Evolutionary conservation across 2,329 filamentous ascomycete species (phyloP).

Genomic region (Trichoderma guizhouense): DNA sequence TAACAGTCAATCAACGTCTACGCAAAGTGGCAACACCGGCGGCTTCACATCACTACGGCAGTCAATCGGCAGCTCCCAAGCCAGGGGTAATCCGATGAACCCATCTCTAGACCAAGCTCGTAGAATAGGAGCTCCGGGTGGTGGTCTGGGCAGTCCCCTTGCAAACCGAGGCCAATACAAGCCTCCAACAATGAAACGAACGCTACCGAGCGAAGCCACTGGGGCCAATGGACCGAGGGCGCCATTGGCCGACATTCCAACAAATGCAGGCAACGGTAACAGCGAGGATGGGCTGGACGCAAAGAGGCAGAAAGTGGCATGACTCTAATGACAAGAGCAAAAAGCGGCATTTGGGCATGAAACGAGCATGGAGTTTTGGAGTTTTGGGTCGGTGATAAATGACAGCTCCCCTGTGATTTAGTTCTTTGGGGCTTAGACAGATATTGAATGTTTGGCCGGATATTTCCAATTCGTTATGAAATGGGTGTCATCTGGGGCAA

Average conservation of each 20-base stretch:
- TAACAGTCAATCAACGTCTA: conserved; percentile 28
- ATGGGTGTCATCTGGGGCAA: neutral
- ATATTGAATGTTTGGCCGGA: neutral
- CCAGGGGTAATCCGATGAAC: conserved; percentile 46
- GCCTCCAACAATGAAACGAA: conserved; percentile 57
- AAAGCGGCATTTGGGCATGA: neutral
- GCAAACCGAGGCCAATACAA: conserved; percentile 57
- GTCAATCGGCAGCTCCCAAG: conserved; percentile 27
- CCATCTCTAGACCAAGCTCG: conserved; percentile 52
- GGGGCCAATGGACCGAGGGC: conserved; percentile 33
- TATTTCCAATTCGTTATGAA: neutral
- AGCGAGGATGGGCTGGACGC: conserved; percentile 38
- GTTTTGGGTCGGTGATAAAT: neutral
- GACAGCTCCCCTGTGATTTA: neutral
- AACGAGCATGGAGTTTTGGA: conserved; percentile 13
- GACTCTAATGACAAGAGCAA: conserved; percentile 1
- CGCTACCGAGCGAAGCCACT: conserved; percentile 33
- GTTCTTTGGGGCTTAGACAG: neutral
- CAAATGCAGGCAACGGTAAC: conserved; percentile 36
- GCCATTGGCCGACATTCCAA: conserved; percentile 50
- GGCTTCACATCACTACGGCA: conserved; percentile 34
- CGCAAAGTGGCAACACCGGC: conserved; percentile 23
- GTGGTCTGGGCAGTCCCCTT: conserved; percentile 49
- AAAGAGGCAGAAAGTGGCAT: conserved; percentile 51
- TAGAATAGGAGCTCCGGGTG: conserved; percentile 57